Evolutionary conservation across 2,329 filamentous ascomycete species (phyloP), one percentile per base, ranked within the genome.

Genomic region (Fusarium longipes): DNA sequence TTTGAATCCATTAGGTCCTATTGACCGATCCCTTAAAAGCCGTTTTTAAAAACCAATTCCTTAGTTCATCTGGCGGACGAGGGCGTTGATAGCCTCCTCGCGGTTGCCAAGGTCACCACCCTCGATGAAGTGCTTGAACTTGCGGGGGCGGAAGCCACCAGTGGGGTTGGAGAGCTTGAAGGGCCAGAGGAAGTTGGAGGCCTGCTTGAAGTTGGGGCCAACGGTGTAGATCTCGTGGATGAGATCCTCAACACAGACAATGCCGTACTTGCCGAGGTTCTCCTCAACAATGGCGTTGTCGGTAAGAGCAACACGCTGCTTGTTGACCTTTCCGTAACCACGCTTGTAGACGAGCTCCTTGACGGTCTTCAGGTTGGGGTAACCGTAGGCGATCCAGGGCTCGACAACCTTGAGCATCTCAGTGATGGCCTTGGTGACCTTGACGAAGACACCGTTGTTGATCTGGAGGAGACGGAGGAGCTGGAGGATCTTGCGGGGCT

Each of bases 311-410:
- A 97, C 88, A 78, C 96, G 94, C 88, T 98, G 94, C 91, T 97
- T 97, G 87, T 97, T 89, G 83, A 97, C 86, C 90, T 98, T 99
- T 81, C 95, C 96, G 84, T 99, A 98, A 78, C 96, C 96, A 77
- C 96, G 95, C 93, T 98, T 99, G 91, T 99, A 99, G 87, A 99
- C 84, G 80, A 99, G 93, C 87, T 99, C 96, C 84, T 96, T 96
- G 83, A 99, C 90, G 80, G 90, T 93, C 92, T 99, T 99, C 73
- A 98, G 91, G 89, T 97, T 98, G 83, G 96, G 96, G 88, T 98
- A 98, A 82, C 96, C 96, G 83, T 98, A 99, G 79, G 96, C 95
- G 77, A 99, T 91, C 89, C 96, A 99, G 76, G 96, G 96, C 89
- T 99, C 96, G 81, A 99, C 93, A 74, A 98, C 89, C 87, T 96